Conservation (phyloP, 257 asterid genomes). For the Phtheirospermum japonicum region DNA sequence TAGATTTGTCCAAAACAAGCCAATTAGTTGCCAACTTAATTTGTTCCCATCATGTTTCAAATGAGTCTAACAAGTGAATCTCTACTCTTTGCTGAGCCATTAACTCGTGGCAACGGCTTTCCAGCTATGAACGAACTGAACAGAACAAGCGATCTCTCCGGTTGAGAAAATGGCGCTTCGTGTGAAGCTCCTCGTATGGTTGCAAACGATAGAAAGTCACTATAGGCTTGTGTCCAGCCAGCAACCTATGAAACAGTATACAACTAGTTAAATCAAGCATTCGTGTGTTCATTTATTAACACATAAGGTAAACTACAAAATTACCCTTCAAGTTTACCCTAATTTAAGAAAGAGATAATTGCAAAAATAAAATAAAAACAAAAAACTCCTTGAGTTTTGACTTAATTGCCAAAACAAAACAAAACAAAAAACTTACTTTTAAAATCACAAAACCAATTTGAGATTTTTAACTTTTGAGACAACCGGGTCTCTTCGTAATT, state of each 20-base stretch:
- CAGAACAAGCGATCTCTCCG: slow-evolving; percentile 64
- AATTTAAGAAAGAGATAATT: no score
- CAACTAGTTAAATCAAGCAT: neutral
- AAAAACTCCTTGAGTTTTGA: neutral
- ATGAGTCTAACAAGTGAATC: slow-evolving; percentile 23
- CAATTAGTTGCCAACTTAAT: slow-evolving; percentile 6
- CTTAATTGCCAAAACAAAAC: no score
- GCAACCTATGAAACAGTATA: slow-evolving; percentile 45
- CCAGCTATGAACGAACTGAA: slow-evolving; percentile 64
- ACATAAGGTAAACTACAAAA: no score
- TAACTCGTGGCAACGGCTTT: slow-evolving; percentile 42
- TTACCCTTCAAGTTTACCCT: no score
- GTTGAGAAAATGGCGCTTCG: slow-evolving; percentile 84
- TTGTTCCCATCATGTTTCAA: neutral
- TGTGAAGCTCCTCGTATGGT: slow-evolving; percentile 89
- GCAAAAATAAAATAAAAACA: no score
- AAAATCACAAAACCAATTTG: no score
- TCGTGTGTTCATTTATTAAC: no score
- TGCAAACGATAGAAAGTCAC: slow-evolving; percentile 58
- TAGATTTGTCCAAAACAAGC: neutral
- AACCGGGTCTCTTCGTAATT: no score
- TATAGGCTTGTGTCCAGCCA: slow-evolving; percentile 75
- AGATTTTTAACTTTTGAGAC: no score
- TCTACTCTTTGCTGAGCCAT: neutral
- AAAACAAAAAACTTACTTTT: no score